Evolutionary conservation across 2,329 filamentous ascomycete species (phyloP), one percentile per base, ranked within the genome.

Genomic region (Botryotinia narcissicola): DNA sequence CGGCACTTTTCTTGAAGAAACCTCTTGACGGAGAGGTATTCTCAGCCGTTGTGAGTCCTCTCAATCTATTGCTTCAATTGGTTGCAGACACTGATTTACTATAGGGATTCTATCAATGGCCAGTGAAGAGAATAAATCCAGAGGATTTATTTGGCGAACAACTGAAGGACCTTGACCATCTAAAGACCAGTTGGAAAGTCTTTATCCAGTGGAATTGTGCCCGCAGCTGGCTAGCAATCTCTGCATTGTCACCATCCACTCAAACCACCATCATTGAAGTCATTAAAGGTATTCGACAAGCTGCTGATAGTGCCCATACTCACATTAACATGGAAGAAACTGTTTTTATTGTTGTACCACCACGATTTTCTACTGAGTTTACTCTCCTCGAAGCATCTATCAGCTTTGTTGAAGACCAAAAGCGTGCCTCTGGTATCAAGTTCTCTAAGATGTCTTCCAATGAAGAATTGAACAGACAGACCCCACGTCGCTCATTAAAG

Each of bases 291-390:
- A 79, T 81, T 44, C 73, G 77, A 68, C 62, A 75, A 68, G 74
- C 73, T 16, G 66, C 78, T 35, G 59, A 75, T 29, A 71, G 78
- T 73, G 75, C 74, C 7, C 75, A 76, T 32, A 75, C 78, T 20
- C 59, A 70, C 64, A 63, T 66, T 16, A 69, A 77, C 12, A 75
- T 72, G 20, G 76, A 77, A 59, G 73, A 69, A 14, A 76, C 79
- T 14, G 25, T 77, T 5, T 78, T 76, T 40, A 74, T 81, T 35
- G 74, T 79, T 20, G 73, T 76, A 22, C 79, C 79, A 4, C 79
- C 79, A 9, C 37, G 29, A 35, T 22, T 20, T 22, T 71, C 59
- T 18, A 40, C n/a, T 4, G n/a, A 64, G 6, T 71, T 60, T 29
- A 71, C 70, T 29, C 25, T 66, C 10, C 70, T 71, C 29, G 35